Evolutionary conservation across 495 filamentous ascomycete genomes (phyloP), one percentile per base, ranked within the genome.

Genomic region (Cercophora sp.): DNA sequence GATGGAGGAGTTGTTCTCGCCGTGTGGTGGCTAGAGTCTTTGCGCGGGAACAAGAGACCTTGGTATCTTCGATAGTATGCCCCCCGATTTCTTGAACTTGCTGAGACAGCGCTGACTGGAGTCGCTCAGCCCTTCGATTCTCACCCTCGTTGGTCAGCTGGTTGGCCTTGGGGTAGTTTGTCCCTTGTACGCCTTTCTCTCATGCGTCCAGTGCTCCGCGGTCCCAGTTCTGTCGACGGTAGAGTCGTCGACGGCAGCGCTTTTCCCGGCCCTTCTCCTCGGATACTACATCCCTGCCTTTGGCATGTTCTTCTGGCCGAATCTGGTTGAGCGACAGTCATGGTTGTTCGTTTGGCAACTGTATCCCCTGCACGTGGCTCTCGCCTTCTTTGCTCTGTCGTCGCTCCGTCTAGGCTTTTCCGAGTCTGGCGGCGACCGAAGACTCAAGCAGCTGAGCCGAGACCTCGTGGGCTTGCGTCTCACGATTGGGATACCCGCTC

Each of bases 11-110:
- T 57, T 2, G 20, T 64, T 6, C 18, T 59, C 1, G 46, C 34
- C 4, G 54, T 64, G 20, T 64, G 58, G 59, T 39, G 47, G 27
- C 27, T 62, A 8, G 62, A 64, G 26, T 58, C 56, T 2, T 32
- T 42, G 19, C 56, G 59, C 1, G 29, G 56, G 0, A 47, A 35
- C 0, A 51, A 52, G 15, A 18, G n/a, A 2, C 16, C 55, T 1
- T 56, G 46, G 11, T 47, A 48, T 16, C 10, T 61, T 24, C 52
- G 48, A 27, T 27, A 49, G 61, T 64, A 44, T 1, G 57, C 27
- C 32, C 9, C 18, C 36, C 48, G 15, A 26, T 16, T 4, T 13
- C 13, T 24, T 15, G 3, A 20, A n/a, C 26, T 18, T 16, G 39
- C 16, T 2, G 26, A 25, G 10, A 32, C 23, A 19, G n/a, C 34